Base-by-base conservation (phyloP, 371 early-diverging fungal genomes). In the Saksenaea oblongispora region DNA sequence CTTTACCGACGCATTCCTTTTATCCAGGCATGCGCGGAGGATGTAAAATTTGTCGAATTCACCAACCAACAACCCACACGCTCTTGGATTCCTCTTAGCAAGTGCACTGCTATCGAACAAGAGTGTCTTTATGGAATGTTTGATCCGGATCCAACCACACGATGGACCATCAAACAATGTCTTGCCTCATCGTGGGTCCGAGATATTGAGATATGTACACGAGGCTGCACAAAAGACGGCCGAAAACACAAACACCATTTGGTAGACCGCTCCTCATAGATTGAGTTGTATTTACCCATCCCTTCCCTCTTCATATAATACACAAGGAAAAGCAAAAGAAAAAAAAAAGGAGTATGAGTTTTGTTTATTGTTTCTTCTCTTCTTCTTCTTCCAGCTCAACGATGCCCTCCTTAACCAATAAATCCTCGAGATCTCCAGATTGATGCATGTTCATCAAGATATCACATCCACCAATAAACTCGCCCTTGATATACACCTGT, bases 381-480 rank as follows among this genome's bases (percentile, higher is more conserved):
- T 68, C 60, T 51, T 66, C 67, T 37, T 69, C 78, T 13, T 75
- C 72, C 54, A 82, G 71, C 54, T 79, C 81, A 62, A 92, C 75
- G 59, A 97, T 78, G 18, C 90, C 90, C 71, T 94, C 86, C 78
- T 95, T 91, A 61, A 89, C 73, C 65, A 97, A 79, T 63, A 96
- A 63, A 62, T 88, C 86, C 69, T 94, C 94, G 27, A 97, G 86
- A 72, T 94, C 95, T 11, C 97, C 96, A 47, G 85, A 89, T 77
- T 94, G 88, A 68, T 93, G 91, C 96, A 98, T 95, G 76, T 87
- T 87, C 54, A 93, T 73, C 79, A 99, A 63, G 64, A 97, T 96
- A 73, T 99, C 99, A 73, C 92, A 92, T 11, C 99, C 99, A 41
- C 99, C 99, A 58, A 98, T 83, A 74, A 99, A 97, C 77, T 96